Conservation (phyloP, 2,329 filamentous ascomycete species). For the Piedraia hortae region DNA sequence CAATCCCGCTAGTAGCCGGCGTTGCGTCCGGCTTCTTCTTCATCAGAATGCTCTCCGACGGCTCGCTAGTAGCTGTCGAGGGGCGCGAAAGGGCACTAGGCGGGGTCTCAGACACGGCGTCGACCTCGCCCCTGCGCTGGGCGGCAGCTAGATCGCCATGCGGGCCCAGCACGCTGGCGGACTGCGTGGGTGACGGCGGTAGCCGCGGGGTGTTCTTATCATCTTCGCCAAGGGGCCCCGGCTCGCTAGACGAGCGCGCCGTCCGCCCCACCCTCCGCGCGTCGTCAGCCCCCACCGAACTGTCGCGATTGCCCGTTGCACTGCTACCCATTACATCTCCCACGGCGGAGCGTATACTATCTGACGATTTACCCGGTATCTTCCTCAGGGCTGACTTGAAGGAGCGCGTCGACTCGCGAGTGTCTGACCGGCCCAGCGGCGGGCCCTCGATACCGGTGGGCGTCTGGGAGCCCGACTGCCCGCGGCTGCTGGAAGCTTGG, state of each 20-base stretch:
- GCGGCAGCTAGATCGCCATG: slow-evolving; percentile 56
- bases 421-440: slow-evolving; percentile 59
- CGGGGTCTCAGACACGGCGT: slow-evolving; percentile 75
- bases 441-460: slow-evolving; percentile 23
- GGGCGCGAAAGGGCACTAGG: slow-evolving; percentile 35
- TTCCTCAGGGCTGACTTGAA: slow-evolving; percentile 60
- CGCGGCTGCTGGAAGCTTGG: slow-evolving; percentile 34
- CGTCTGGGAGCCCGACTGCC: slow-evolving; percentile 16
- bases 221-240: slow-evolving; percentile 1
- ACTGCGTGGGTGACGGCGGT: slow-evolving; percentile 72
- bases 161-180: slow-evolving; percentile 41
- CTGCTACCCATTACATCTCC: slow-evolving; percentile 27
- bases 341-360: slow-evolving; percentile 57
- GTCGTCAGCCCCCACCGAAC: slow-evolving; percentile 7
- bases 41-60: slow-evolving; percentile 72
- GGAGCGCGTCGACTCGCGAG: slow-evolving; percentile 71
- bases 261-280: slow-evolving; percentile 4
- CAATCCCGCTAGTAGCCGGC: slow-evolving; percentile 7
- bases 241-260: slow-evolving; percentile 4
- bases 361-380: slow-evolving; percentile 44
- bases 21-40: slow-evolving; percentile 23
- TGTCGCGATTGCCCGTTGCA: slow-evolving; percentile 21
- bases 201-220: slow-evolving; percentile 13
- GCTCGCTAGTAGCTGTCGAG: slow-evolving; percentile 26
- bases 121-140: slow-evolving; percentile 69